Conservation (phyloP, 1,284 basidiomycete genomes). For the Melampsora medusae region DNA sequence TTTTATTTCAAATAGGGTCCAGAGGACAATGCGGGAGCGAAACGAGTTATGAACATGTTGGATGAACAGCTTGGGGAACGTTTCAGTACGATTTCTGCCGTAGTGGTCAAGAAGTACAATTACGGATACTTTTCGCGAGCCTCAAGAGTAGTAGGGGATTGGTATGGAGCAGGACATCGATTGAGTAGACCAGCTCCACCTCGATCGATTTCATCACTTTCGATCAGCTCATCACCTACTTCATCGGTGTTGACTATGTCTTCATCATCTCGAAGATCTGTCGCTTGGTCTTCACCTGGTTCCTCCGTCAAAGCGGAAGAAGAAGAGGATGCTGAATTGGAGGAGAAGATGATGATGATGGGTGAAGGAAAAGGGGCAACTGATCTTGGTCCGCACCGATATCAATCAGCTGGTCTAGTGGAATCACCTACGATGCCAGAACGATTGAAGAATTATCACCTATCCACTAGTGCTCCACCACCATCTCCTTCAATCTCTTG, state of each 20-base stretch:
- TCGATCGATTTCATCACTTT: background rate
- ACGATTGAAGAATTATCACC: too few relatives aligned
- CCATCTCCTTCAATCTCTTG: constrained; percentile 6
- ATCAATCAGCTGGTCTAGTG: too few relatives aligned
- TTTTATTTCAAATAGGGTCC: constrained; percentile 37
- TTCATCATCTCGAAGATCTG: too few relatives aligned
- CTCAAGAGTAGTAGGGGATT: constrained; percentile 84
- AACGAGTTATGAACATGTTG: constrained; percentile 68
- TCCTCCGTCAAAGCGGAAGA: too few relatives aligned
- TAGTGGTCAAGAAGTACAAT: constrained; percentile 94
- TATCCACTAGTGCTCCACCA: background rate
- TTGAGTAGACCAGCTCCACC: constrained; percentile 48
- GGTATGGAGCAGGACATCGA: constrained; percentile 65
- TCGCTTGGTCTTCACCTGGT: too few relatives aligned
- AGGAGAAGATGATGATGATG: too few relatives aligned
- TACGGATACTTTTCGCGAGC: constrained; percentile 91
- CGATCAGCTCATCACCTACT: constrained; percentile 2
- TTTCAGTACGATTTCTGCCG: constrained; percentile 84
- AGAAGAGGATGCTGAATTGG: too few relatives aligned
- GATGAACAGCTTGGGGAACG: constrained; percentile 80
- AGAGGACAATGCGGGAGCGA: constrained; percentile 61
- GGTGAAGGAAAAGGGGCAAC: too few relatives aligned
- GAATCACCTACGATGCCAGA: too few relatives aligned
- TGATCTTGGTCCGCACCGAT: too few relatives aligned
- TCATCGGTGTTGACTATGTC: constrained; percentile 14